These are phyloP conservation scores for Aspergillus luchuensis DNA, from an alignment of 2,329 filamentous ascomycete genomes.

Conservation along the genomic window DNA sequence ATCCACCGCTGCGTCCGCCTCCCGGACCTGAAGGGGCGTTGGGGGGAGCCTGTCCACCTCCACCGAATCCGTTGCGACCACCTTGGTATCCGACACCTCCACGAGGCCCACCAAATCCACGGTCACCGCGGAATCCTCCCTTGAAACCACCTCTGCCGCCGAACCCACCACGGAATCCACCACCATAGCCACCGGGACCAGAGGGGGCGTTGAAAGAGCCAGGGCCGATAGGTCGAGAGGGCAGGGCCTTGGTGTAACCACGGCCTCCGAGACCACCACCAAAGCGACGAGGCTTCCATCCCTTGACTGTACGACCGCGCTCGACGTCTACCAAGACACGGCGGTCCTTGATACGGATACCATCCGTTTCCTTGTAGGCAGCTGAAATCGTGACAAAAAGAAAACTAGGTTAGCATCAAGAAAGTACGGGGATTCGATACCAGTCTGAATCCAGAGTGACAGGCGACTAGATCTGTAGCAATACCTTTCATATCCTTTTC, in stretches of 20 bases:
- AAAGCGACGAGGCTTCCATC: constrained; percentile 88
- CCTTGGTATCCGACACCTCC: constrained; percentile 61
- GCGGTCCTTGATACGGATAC: constrained; percentile 88
- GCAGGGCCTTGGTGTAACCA: constrained; percentile 82
- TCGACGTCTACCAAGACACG: constrained; percentile 94
- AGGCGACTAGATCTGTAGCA: constrained; percentile 14
- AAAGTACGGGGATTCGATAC: constrained; percentile 16
- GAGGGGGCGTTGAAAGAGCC: constrained; percentile 59
- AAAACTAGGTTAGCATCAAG: constrained; percentile 41
- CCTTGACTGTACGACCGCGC: constrained; percentile 88
- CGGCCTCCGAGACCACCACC: constrained; percentile 91
- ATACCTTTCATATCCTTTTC: constrained; percentile 99
- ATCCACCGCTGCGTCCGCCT: constrained; percentile 56
- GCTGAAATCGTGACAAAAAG: constrained; percentile 61
- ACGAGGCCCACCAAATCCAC: constrained; percentile 50
- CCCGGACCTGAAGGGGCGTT: constrained; percentile 57
- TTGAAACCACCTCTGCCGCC: constrained; percentile 54
- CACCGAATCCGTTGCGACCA: constrained; percentile 54
- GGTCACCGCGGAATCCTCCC: constrained; percentile 55
- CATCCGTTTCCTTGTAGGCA: constrained; percentile 86
- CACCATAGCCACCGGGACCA: constrained; percentile 59
- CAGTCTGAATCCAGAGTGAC: constrained; percentile 1
- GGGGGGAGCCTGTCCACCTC: constrained; percentile 50
- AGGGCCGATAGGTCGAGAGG: constrained; percentile 69
- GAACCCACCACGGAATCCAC: constrained; percentile 60